A percentile compares a stretch with the other conserved stretches of the same genome.
Conservation (phyloP, 2,329 filamentous ascomycete genomes). For the Thermoascus crustaceus region DNA sequence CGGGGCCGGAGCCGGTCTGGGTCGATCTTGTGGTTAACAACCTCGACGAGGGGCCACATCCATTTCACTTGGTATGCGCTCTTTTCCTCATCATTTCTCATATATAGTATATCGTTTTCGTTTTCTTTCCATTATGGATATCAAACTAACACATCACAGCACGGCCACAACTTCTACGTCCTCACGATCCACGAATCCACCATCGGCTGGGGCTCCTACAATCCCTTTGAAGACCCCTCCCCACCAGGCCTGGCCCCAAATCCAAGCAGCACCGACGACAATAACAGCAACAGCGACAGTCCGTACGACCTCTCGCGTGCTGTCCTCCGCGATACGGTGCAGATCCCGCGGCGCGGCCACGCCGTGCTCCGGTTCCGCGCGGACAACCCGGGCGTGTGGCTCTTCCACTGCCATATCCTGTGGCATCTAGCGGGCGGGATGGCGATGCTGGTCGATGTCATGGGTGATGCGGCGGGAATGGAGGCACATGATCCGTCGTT, state of each 20-base stretch:
- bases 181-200: conserved; percentile 19
- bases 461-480: conserved; percentile 12
- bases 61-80: conserved; percentile 40
- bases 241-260: conserved; percentile 13
- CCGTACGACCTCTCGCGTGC: conserved; percentile 10
- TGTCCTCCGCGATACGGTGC: conserved; percentile 11
- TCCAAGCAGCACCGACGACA: conserved; percentile 3
- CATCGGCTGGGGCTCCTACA: conserved; percentile 32
- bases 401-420: conserved; percentile 69
- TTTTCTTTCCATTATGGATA: too few species aligned
- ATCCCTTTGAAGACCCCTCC: conserved; percentile 22
- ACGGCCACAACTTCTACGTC: conserved; percentile 30
- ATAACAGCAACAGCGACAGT: neutral
- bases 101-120: too few species aligned
- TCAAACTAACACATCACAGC: conserved; percentile 13
- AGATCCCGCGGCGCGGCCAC: conserved; percentile 39
- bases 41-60: conserved; percentile 42
- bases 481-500: conserved; percentile 9
- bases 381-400: conserved; percentile 45
- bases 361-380: conserved; percentile 47
- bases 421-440: conserved; percentile 51
- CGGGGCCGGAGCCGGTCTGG: conserved; percentile 28
- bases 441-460: conserved; percentile 32
- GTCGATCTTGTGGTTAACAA: conserved; percentile 45
- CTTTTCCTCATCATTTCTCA: neutral